Evolutionary conservation across 768 basidiomycete species (phyloP), one percentile per base, ranked within the genome.

Genomic region (Asterophora parasitica): DNA sequence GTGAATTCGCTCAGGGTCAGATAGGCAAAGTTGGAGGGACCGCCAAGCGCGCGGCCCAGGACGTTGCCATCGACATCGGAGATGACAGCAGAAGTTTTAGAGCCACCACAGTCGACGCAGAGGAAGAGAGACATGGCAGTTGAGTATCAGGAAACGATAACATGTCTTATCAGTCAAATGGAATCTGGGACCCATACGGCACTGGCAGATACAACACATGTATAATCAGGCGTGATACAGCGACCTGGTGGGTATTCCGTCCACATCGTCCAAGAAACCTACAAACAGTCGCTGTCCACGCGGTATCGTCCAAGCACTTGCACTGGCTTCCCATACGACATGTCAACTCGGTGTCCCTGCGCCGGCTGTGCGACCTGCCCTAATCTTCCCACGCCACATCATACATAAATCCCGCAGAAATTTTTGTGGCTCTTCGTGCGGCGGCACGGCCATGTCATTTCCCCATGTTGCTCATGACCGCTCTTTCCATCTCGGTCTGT

Each of bases 381-480:
- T 69, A 67, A 71, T 12, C 55, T 60, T 73, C 65, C 55, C 70
- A 72, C 70, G 67, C 32, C 20, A 2, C 10, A 0, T 48, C 56
- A 39, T 52, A 51, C 47, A 52, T 42, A 49, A 32, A 11, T 3
- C 4, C 6, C 42, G 11, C 40, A 9, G 15, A 41, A 47, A 53
- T 49, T 35, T 58, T 58, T 53, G 30, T 58, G 60, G 3, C 5
- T 60, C 67, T 70, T 73, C 46, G 88, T 90, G 88, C 88, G 88
- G 88, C 88, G 72, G 74, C 88, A 81, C 83, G 82, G 80, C 79
- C 76, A 77, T 74, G 56, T 64, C 63, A 44, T 64, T 85, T 85
- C 83, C 88, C 87, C 79, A 79, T 86, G 88, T 90, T 90, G 88
- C 88, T 90, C 88, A 83, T 86, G 73, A 74, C 78, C 71, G 82